phyloP scores from a whole-genome alignment of 2,329 filamentous ascomycete species.

The Calonectria multiphialidica region DNA sequence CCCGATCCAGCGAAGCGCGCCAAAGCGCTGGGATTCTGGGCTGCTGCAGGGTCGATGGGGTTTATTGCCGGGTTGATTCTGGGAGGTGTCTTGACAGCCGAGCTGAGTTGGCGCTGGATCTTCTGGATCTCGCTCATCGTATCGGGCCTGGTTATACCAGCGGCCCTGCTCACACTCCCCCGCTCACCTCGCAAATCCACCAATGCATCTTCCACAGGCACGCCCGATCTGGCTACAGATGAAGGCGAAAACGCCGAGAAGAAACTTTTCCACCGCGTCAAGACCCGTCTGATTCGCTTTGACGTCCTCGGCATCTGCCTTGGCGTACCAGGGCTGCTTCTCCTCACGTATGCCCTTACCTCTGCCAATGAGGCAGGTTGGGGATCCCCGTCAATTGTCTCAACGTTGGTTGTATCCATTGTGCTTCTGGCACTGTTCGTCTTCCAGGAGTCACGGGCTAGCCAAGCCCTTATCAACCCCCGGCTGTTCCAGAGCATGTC shows the following conservation, averaged over 20 bases:
- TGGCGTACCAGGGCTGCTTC: not conserved
- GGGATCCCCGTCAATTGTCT: not conserved
- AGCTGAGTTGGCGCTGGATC: slow-evolving; percentile 10
- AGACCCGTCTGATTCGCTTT: not conserved
- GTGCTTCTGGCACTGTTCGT: not conserved
- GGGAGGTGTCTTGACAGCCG: not conserved
- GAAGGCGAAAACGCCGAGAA: not conserved
- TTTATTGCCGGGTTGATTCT: slow-evolving; percentile 1
- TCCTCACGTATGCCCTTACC: not conserved
- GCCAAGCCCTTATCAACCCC: not conserved
- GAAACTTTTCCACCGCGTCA: not conserved
- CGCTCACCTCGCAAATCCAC: not conserved
- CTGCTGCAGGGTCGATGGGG: not conserved
- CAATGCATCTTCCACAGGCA: not conserved
- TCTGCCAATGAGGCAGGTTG: not conserved
- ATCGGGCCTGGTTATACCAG: not conserved
- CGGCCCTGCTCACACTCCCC: not conserved
- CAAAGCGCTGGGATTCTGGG: slow-evolving; percentile 1
- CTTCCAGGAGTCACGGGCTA: not conserved
- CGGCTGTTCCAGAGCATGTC: not conserved
- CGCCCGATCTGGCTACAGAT: not conserved
- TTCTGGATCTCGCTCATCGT: slow-evolving; percentile 8
- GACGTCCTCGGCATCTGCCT: not conserved
- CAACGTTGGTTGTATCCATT: not conserved
- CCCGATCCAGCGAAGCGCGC: not conserved